Evolutionary conservation across 768 basidiomycete species (phyloP).

Genomic region (Lanmaoa rubissima): DNA sequence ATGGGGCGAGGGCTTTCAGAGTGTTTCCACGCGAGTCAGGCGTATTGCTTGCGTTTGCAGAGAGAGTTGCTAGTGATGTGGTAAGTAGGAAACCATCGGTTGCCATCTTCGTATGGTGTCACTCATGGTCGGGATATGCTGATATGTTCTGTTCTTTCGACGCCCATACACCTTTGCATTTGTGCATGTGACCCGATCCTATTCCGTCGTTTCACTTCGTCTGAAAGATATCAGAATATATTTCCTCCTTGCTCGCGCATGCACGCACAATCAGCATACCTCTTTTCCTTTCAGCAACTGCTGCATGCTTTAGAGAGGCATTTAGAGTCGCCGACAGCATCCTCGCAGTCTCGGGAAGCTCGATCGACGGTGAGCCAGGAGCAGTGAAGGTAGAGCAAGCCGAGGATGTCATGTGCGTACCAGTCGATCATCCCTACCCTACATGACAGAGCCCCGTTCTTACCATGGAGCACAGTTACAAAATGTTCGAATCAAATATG

Average conservation of each 20-base stretch:
- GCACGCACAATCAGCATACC: conserved; percentile 73
- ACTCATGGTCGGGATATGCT: neutral
- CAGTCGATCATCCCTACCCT: neutral
- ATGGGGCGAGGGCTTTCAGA: conserved; percentile 77
- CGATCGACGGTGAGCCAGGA: neutral
- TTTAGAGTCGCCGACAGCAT: conserved; percentile 84
- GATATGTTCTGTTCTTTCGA: neutral
- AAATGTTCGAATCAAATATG: conserved; percentile 96
- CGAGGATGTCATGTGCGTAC: conserved; percentile 80
- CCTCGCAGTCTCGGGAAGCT: conserved; percentile 44
- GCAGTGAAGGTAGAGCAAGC: conserved; percentile 50
- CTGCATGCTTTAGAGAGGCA: conserved; percentile 86
- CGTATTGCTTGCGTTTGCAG: conserved; percentile 80
- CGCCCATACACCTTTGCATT: too few relatives aligned
- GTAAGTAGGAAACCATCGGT: conserved; percentile 40
- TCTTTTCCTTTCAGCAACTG: conserved; percentile 77
- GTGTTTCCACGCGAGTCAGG: conserved; percentile 82
- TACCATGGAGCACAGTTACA: conserved; percentile 55
- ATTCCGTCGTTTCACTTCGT: neutral
- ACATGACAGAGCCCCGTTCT: neutral
- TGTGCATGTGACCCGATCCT: neutral
- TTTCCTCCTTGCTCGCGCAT: conserved; percentile 69
- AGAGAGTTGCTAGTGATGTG: conserved; percentile 82
- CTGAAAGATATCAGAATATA: conserved; percentile 80
- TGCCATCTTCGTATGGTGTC: conserved; percentile 1